Base-by-base conservation (phyloP, 2,329 filamentous ascomycete genomes). In the Ustilaginoidea virens region DNA sequence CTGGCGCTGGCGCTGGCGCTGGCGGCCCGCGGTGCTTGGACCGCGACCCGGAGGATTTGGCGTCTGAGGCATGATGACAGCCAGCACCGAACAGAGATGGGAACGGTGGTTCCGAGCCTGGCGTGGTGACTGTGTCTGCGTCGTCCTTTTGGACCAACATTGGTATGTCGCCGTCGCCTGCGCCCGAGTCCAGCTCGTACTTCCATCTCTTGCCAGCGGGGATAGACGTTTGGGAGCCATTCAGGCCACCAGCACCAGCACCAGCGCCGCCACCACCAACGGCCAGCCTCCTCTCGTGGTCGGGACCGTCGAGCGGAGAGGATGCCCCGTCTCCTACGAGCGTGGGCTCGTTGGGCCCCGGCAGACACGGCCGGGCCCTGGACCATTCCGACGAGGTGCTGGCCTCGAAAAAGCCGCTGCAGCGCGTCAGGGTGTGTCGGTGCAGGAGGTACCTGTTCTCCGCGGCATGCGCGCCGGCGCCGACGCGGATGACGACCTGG, bases 401-500 rank as follows among this genome's bases (percentile, higher is more conserved):
- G 15, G 80, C 79, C 52, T 92, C 82, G 49, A 96, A 96, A 60
- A 93, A 94, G 11, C 83, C 85, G 5, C 85, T 93, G 46, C 80
- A 92, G 53, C 92, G 80, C 18, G 80, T 76, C 40, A 96, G 60
- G 23, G 87, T 93, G 45, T 94, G 68, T 34, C 76, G 69, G 56
- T 96, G 87, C 32, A 96, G 65, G 26, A 94, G 64, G 49, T 94
- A 96, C 36, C 80, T 69, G 48, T 82, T 80, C 53, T 90, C 79
- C 27, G 39, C 42, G 20, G 42, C 35, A 30, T 77, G 60, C 10
- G 71, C 66, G 46, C 65, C 42, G 23, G 43, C 34, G 30, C 78
- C 61, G 10, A 71, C 66, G 46, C 66, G 69, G 44, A 94, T 69
- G 31, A 87, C 48, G 37, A 96, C 85, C 55, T 96, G 87, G 45